These are phyloP conservation scores for Extremus antarcticus DNA, from an alignment of 495 filamentous ascomycete genomes.

Conservation along the genomic window DNA sequence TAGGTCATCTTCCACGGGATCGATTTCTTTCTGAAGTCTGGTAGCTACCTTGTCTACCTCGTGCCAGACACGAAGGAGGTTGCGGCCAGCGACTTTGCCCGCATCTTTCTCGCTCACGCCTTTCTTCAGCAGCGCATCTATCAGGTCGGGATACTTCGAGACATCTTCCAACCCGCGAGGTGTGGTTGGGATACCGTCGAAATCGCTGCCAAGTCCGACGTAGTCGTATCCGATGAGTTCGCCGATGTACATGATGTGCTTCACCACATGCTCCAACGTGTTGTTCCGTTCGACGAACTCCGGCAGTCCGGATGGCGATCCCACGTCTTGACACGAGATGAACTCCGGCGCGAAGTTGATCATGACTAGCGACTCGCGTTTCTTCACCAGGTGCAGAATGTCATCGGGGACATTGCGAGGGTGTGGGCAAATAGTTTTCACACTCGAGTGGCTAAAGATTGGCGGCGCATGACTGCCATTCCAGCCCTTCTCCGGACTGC, in stretches of 20 bases:
- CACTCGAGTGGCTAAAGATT: slow-evolving; percentile 64
- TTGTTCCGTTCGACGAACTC: slow-evolving; percentile 45
- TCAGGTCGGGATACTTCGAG: slow-evolving; percentile 67
- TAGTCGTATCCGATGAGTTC: slow-evolving; percentile 59
- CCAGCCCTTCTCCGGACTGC: slow-evolving; percentile 40
- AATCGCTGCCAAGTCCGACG: slow-evolving; percentile 66
- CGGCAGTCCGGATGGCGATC: slow-evolving; percentile 29
- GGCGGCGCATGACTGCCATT: slow-evolving; percentile 46
- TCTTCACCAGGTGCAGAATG: slow-evolving; percentile 51
- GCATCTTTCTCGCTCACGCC: slow-evolving; percentile 32
- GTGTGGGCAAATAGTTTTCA: slow-evolving; percentile 55
- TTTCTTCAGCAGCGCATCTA: slow-evolving; percentile 46
- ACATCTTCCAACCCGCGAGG: slow-evolving; percentile 67
- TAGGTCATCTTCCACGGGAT: slow-evolving; percentile 30
- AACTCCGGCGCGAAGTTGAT: slow-evolving; percentile 74
- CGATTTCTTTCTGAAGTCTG: slow-evolving; percentile 22
- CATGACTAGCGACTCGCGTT: slow-evolving; percentile 57
- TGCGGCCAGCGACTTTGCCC: slow-evolving; percentile 31
- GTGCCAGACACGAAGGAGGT: slow-evolving; percentile 35
- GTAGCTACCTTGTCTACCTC: slow-evolving; percentile 33
- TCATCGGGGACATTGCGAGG: slow-evolving; percentile 65
- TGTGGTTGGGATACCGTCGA: slow-evolving; percentile 48
- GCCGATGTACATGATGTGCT: slow-evolving; percentile 62
- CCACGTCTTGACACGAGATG: slow-evolving; percentile 52
- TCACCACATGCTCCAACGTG: slow-evolving; percentile 69